Conservation (phyloP, 2,329 filamentous ascomycete species). For the Hypoxylon rubiginosum region DNA sequence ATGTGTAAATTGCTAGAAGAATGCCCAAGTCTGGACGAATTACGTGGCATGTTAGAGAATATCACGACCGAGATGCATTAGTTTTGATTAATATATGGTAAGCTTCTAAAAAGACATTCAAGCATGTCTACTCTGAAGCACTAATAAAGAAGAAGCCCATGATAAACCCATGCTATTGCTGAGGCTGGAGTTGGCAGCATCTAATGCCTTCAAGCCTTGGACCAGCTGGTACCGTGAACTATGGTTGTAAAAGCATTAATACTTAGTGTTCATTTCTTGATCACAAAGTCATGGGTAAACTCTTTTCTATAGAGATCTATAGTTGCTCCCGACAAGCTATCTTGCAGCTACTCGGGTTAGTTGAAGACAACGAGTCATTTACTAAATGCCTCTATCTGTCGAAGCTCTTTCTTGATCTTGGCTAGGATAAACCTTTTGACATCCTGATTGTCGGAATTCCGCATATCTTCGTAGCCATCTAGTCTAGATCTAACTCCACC, state of each 20-base stretch:
- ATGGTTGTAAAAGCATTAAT: too few relatives aligned
- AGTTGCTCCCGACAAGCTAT: not conserved
- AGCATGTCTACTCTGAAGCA: not conserved
- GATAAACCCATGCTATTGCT: too few relatives aligned
- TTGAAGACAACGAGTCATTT: not conserved
- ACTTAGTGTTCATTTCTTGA: too few relatives aligned
- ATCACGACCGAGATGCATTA: too few relatives aligned
- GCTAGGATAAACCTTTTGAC: not conserved
- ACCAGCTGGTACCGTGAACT: too few relatives aligned
- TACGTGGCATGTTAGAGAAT: too few relatives aligned
- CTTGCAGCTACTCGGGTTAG: not conserved
- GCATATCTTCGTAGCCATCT: not conserved
- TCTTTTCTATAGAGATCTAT: not conserved
- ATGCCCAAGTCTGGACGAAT: too few relatives aligned
- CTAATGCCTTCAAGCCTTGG: too few relatives aligned
- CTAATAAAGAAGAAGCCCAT: not conserved
- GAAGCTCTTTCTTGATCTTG: not conserved
- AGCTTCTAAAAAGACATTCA: not conserved
- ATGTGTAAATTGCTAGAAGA: too few relatives aligned
- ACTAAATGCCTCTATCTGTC: not conserved
- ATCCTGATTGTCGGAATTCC: not conserved
- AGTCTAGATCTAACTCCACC: not conserved
- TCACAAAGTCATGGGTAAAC: too few relatives aligned
- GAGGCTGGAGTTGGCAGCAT: too few relatives aligned
- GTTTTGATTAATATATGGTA: too few relatives aligned